phyloP scores from a whole-genome alignment of 345 rosid genomes.

The Populus deltoides region DNA sequence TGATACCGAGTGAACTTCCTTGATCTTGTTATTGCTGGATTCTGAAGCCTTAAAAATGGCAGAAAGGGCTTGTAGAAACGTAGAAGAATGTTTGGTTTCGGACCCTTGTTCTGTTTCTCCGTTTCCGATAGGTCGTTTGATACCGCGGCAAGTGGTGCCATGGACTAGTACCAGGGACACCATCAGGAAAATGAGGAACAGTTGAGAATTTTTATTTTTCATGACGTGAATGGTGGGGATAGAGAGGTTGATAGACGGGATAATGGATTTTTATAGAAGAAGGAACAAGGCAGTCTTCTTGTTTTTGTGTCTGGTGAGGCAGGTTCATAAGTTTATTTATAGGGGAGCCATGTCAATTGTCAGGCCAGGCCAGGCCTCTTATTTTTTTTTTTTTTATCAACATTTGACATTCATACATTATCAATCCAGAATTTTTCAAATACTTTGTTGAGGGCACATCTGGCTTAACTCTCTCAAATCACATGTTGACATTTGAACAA shows the following conservation, averaged over 20 bases:
- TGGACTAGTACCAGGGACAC: constrained; percentile 21
- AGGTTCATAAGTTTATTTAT: constrained; percentile 14
- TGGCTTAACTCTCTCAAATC: neutral
- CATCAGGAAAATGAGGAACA: constrained; percentile 13
- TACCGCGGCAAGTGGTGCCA: constrained; percentile 19
- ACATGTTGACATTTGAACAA: constrained; percentile 7
- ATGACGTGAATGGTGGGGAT: neutral
- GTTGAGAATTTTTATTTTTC: constrained; percentile 16
- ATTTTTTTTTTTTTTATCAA: fast-evolving
- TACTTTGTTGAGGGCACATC: constrained; percentile 5
- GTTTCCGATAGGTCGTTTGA: neutral
- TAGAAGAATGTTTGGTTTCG: constrained; percentile 23
- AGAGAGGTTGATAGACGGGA: neutral
- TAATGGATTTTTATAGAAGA: neutral
- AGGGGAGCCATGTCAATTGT: neutral
- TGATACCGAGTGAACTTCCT: constrained; percentile 20
- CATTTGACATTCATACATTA: neutral
- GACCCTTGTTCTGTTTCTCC: neutral
- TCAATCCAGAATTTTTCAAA: neutral
- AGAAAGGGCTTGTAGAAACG: constrained; percentile 21
- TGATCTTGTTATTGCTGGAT: constrained; percentile 1
- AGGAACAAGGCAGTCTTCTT: neutral
- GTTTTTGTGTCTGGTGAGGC: neutral
- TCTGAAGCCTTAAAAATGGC: constrained; percentile 16
- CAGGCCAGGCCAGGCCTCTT: neutral